Conservation (phyloP, 2,329 filamentous ascomycete species). For the Nigrospora sphaerica region DNA sequence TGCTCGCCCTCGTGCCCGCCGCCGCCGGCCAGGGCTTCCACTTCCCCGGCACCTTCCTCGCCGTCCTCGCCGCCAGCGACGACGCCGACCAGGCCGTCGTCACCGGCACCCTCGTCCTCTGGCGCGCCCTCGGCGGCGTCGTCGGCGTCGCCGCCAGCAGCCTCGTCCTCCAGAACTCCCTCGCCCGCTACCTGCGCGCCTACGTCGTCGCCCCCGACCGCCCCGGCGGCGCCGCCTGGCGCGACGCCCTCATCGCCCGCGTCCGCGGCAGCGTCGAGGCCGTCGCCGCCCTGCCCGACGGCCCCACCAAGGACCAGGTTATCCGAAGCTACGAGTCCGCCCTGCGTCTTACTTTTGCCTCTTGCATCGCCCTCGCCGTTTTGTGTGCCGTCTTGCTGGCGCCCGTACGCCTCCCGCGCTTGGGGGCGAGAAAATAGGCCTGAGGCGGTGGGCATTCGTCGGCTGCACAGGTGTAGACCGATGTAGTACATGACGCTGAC, state of each 20-base stretch:
- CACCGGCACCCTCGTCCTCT: constrained; percentile 64
- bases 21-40: constrained; percentile 56
- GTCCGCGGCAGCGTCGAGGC: constrained; percentile 50
- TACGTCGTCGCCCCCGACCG: constrained; percentile 37
- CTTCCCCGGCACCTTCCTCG: constrained; percentile 58
- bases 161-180: constrained; percentile 65
- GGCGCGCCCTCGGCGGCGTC: constrained; percentile 64
- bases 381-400: constrained; percentile 39
- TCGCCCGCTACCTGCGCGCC: constrained; percentile 50
- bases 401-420: constrained; percentile 45
- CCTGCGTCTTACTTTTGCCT: constrained; percentile 38
- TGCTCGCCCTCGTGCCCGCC: constrained; percentile 48
- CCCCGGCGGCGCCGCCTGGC: constrained; percentile 39
- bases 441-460: too few species aligned
- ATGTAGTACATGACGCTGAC: too few species aligned
- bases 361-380: constrained; percentile 36
- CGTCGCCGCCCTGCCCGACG: constrained; percentile 33
- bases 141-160: constrained; percentile 67
- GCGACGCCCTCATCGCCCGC: constrained; percentile 43
- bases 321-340: constrained; percentile 47
- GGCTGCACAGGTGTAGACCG: too few species aligned
- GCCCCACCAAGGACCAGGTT: constrained; percentile 42
- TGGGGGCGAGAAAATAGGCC: constrained; percentile 33
- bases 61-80: constrained; percentile 50
- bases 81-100: constrained; percentile 61